These are phyloP conservation scores for Neurospora hispaniola DNA, from an alignment of 495 filamentous ascomycete genomes.

Conservation along the genomic window DNA sequence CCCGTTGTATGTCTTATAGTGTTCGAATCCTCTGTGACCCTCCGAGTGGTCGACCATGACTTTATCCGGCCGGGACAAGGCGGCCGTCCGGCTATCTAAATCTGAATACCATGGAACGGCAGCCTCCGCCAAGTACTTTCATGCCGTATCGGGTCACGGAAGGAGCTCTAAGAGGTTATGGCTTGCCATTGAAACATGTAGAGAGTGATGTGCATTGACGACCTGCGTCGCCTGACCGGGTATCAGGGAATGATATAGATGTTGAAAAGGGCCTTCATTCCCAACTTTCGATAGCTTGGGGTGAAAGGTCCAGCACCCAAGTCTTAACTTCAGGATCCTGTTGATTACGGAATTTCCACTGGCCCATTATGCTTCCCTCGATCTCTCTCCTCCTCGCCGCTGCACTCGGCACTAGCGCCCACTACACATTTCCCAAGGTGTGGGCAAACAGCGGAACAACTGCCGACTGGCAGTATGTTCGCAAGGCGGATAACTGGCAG, in stretches of 20 bases:
- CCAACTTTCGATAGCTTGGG: not conserved
- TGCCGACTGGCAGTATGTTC: slow-evolving; percentile 29
- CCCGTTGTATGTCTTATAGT: not conserved
- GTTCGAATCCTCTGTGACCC: not conserved
- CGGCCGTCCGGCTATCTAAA: not conserved
- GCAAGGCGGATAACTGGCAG: slow-evolving; percentile 31
- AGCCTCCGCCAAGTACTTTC: not conserved
- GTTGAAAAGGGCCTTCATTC: not conserved
- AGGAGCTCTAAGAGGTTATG: not conserved
- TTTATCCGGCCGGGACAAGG: not conserved
- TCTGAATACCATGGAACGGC: not conserved
- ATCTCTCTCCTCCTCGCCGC: slow-evolving; percentile 10
- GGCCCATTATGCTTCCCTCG: slow-evolving; percentile 10
- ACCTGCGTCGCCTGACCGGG: not conserved
- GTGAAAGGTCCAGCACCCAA: not conserved
- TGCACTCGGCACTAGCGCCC: slow-evolving; percentile 15
- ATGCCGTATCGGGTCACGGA: not conserved
- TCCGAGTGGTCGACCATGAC: not conserved
- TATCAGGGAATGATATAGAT: not conserved
- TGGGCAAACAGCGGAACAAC: not conserved
- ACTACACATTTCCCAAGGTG: slow-evolving; percentile 22
- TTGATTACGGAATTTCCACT: not conserved
- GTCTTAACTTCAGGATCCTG: not conserved
- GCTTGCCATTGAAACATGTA: not conserved
- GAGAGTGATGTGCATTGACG: not conserved